Percentiles rank a stretch among this genome's conserved stretches.
Evolutionary conservation across 345 rosid species (phyloP).

Genomic region (Citrus trifoliata): DNA sequence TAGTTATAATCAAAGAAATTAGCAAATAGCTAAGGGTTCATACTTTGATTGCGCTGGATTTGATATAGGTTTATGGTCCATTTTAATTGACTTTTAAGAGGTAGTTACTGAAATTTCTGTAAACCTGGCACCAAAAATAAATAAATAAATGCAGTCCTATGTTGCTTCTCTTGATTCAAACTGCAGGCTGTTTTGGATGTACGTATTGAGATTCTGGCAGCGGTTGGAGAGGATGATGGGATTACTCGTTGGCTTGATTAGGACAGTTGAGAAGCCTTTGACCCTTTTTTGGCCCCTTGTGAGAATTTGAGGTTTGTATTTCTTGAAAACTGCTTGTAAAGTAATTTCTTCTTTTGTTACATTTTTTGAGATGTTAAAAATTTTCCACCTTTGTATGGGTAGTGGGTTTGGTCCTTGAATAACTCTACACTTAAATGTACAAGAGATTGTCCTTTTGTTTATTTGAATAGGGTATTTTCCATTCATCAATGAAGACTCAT

Average conservation of each 20-base stretch:
- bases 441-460: neutral
- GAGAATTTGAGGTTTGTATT: conserved; percentile 19
- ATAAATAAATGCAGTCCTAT: neutral
- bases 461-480: neutral
- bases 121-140: too few species aligned
- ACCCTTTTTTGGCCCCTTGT: neutral
- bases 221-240: conserved; percentile 77
- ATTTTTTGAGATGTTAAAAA: neutral
- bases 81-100: neutral
- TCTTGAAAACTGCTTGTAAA: conserved; percentile 36
- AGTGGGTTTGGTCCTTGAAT: neutral
- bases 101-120: neutral
- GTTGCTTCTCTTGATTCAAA: conserved; percentile 13
- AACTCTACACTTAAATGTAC: neutral
- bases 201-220: conserved; percentile 76
- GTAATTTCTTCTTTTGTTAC: conserved; percentile 7
- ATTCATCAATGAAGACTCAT: neutral
- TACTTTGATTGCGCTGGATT: too few species aligned
- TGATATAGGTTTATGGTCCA: neutral
- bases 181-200: conserved; percentile 84
- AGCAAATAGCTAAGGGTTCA: too few species aligned
- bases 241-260: conserved; percentile 89
- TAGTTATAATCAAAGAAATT: neutral
- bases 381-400: neutral
- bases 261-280: conserved; percentile 4